Evolutionary conservation across 2,329 filamentous ascomycete species (phyloP), one percentile per base, ranked within the genome.

Genomic region (Sporothrix protearum): DNA sequence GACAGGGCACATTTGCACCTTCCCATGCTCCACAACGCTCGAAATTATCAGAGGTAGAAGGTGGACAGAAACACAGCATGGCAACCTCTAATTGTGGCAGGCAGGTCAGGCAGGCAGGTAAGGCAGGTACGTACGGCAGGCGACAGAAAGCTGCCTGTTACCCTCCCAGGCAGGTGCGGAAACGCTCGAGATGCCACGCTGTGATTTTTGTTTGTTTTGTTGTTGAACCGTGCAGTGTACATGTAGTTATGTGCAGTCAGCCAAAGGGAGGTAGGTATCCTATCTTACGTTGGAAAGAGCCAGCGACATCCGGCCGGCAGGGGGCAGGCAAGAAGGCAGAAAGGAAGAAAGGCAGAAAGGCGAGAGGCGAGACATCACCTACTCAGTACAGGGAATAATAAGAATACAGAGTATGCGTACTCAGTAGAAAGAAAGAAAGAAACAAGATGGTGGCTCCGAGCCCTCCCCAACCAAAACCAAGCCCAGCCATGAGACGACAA

Each of bases 341-440:
- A 68, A 57, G 66, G 66, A 10, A 68, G 33, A 57, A 68, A 57
- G 66, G 49, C 33, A 55, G 63, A 67, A 67, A 67, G 63, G 63
- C 42, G 45, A 59, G 36, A 69, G n/a, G 47, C 64, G 57, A 68
- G 22, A 16, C 67, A 57, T n/a, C 22, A 57, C 66, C 36, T 14
- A 36, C 7, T n/a, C n/a, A n/a, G 28, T 36, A 51, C 36, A 12
- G 9, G 57, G 55, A 33, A 30, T 25, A 42, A 61, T 9, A 28
- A 64, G 8, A 39, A 61, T 49, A n/a, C 45, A n/a, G n/a, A n/a
- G n/a, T n/a, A n/a, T 49, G 14, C 12, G 19, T 49, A 49, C 45
- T 5, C 19, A 8, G 47, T 22, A 22, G 47, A 51, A 51, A 51
- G n/a, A 25, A 53, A 53, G 12, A 57, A 57, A 33, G 14, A 59